Evolutionary conservation across 768 basidiomycete genomes (phyloP).

Genomic region (Butyriboletus loyo): DNA sequence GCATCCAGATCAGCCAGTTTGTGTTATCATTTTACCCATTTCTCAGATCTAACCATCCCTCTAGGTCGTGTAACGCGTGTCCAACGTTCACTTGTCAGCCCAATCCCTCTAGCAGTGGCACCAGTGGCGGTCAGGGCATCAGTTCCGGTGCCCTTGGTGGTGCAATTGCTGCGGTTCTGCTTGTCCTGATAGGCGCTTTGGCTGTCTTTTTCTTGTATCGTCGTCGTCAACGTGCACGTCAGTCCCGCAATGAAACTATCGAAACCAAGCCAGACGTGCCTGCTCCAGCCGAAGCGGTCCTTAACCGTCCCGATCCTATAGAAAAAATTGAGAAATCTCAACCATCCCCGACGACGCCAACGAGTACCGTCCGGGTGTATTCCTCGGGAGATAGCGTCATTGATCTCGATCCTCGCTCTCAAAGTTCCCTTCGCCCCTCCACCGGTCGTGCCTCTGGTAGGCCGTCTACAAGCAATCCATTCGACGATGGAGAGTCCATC

Average conservation of each 20-base stretch:
- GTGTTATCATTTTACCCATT: conserved; percentile 16
- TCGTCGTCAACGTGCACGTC: conserved; percentile 47
- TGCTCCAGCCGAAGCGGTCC: conserved; percentile 72
- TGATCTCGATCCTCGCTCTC: conserved; percentile 56
- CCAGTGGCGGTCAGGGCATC: conserved; percentile 40
- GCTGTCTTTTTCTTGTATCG: conserved; percentile 63
- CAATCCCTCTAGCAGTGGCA: conserved; percentile 13
- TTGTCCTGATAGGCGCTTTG: conserved; percentile 54
- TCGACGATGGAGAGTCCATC: conserved; percentile 74
- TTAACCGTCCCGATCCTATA: conserved; percentile 78
- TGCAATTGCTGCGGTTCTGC: conserved; percentile 61
- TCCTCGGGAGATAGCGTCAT: conserved; percentile 49
- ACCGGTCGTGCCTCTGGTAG: conserved; percentile 17
- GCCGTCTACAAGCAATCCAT: conserved; percentile 54
- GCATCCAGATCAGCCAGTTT: conserved; percentile 60
- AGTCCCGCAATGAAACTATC: conserved; percentile 24
- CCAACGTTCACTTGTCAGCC: conserved; percentile 50
- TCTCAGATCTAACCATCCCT: conserved; percentile 1
- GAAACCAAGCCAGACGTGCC: conserved; percentile 60
- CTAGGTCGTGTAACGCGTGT: conserved; percentile 60
- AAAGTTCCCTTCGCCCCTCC: conserved; percentile 23
- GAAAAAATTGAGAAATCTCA: conserved; percentile 69
- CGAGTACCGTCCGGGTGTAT: conserved; percentile 47
- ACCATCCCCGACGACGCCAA: conserved; percentile 7
- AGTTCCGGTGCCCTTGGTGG: conserved; percentile 74